Conservation (phyloP, 2,329 filamentous ascomycete species). For the Claviceps monticola region DNA sequence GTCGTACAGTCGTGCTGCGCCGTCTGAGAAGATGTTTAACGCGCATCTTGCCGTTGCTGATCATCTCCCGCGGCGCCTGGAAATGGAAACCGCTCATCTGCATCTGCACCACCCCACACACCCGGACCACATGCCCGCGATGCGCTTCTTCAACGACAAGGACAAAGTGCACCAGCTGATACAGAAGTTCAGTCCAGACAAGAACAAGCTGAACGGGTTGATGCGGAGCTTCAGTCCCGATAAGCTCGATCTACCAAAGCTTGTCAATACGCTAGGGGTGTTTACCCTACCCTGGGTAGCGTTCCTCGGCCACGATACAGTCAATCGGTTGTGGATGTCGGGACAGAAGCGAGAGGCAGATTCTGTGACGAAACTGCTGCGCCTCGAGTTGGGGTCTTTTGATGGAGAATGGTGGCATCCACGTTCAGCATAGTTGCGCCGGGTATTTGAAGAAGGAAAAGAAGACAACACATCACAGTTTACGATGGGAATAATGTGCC, state of each 20-base stretch:
- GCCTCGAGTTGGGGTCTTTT: constrained; percentile 19
- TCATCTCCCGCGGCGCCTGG: constrained; percentile 21
- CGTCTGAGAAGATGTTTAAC: constrained; percentile 37
- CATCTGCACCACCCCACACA: constrained; percentile 39
- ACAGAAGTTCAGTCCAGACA: constrained; percentile 12
- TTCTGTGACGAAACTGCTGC: constrained; percentile 23
- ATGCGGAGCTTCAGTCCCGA: constrained; percentile 13
- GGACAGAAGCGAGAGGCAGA: constrained; percentile 28
- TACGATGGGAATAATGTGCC: no score
- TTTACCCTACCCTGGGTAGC: constrained; percentile 22
- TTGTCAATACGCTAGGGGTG: constrained; percentile 17
- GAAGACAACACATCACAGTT: background rate
- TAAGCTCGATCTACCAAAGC: constrained; percentile 9
- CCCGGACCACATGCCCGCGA: constrained; percentile 32
- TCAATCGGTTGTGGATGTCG: constrained; percentile 27
- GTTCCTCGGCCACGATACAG: constrained; percentile 32
- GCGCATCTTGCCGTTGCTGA: constrained; percentile 34
- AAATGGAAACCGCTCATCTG: constrained; percentile 38
- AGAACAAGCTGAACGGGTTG: constrained; percentile 15
- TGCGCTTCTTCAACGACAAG: constrained; percentile 29
- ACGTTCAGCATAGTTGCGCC: no score
- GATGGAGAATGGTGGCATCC: no score
- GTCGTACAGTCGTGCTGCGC: constrained; percentile 28
- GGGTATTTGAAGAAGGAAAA: background rate
- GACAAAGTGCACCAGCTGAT: constrained; percentile 17